Evolutionary conservation across 129 eudicot species (phyloP).

Genomic region (Centrapalus pauciflorus): DNA sequence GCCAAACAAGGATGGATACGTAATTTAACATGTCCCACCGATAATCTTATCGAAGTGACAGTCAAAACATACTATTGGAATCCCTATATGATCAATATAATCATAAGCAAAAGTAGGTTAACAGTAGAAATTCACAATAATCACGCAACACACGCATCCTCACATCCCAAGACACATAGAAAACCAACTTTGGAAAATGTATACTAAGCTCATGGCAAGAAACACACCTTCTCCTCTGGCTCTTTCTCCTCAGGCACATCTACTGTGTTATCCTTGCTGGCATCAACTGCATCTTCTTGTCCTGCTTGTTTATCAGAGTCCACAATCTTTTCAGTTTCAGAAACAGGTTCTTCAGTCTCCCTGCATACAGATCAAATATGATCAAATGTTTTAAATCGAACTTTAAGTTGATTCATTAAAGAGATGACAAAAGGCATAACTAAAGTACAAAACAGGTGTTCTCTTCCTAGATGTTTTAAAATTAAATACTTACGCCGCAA

Average conservation of each 20-base stretch:
- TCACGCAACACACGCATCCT: no score
- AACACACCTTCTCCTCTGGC: slow-evolving; percentile 63
- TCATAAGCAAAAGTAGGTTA: no score
- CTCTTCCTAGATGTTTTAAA: no score
- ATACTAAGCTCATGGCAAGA: background rate
- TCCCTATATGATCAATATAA: no score
- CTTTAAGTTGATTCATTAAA: background rate
- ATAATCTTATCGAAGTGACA: no score
- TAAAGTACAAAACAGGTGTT: no score
- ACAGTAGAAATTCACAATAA: no score
- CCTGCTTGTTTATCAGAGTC: slow-evolving; percentile 47
- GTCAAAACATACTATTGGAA: no score
- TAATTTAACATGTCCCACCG: no score
- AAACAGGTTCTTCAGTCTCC: slow-evolving; percentile 54
- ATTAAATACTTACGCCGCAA: slow-evolving; percentile 37
- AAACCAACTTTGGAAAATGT: no score
- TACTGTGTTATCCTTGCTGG: slow-evolving; percentile 42
- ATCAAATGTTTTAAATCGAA: background rate
- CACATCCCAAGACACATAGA: no score
- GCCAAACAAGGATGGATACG: no score
- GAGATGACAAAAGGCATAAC: background rate
- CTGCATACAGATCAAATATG: slow-evolving; percentile 16
- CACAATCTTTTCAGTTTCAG: slow-evolving; percentile 45
- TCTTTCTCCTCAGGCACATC: slow-evolving; percentile 68
- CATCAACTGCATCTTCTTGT: slow-evolving; percentile 45